These are phyloP conservation scores for Fusarium tupiense DNA, from an alignment of 2,329 filamentous ascomycete species.

Conservation along the genomic window DNA sequence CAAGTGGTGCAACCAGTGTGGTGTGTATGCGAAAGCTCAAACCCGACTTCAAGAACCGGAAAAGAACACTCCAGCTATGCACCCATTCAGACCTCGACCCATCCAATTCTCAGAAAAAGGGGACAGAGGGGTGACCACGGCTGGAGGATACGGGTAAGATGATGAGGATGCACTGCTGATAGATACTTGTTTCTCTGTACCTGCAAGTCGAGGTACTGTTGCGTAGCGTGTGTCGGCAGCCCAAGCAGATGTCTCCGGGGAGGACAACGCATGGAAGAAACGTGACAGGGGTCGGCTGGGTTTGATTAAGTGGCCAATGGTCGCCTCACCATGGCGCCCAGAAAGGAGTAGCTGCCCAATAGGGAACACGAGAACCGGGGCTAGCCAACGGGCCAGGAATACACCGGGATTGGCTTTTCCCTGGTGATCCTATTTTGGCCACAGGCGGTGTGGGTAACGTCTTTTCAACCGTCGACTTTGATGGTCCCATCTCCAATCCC, in stretches of 20 bases:
- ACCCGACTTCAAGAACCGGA: conserved; percentile 26
- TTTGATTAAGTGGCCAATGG: conserved; percentile 65
- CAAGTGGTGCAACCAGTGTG: conserved; percentile 21
- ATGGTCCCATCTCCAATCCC: conserved; percentile 27
- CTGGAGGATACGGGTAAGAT: conserved; percentile 14
- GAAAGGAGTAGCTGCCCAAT: conserved; percentile 61
- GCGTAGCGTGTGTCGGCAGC: conserved; percentile 24
- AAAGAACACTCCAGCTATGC: conserved; percentile 26
- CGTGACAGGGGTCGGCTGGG: conserved; percentile 59
- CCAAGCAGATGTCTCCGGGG: conserved; percentile 42
- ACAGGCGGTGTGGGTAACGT: conserved; percentile 47
- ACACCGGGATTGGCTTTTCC: conserved; percentile 49
- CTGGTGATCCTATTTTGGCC: conserved; percentile 45
- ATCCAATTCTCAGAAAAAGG: conserved; percentile 28
- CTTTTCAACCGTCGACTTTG: conserved; percentile 24
- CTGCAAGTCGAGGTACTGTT: conserved; percentile 26
- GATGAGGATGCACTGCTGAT: conserved; percentile 1
- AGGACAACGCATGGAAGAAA: conserved; percentile 63
- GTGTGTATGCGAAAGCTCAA: conserved; percentile 27
- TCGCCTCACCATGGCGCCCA: conserved; percentile 49
- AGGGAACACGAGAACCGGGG: conserved; percentile 57
- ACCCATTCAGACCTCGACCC: conserved; percentile 18
- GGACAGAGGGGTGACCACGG: conserved; percentile 27
- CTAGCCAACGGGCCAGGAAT: conserved; percentile 56
- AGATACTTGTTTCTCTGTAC: conserved; percentile 12